phyloP scores from a whole-genome alignment of 768 basidiomycete genomes.

The Pleurotus pulmonarius region DNA sequence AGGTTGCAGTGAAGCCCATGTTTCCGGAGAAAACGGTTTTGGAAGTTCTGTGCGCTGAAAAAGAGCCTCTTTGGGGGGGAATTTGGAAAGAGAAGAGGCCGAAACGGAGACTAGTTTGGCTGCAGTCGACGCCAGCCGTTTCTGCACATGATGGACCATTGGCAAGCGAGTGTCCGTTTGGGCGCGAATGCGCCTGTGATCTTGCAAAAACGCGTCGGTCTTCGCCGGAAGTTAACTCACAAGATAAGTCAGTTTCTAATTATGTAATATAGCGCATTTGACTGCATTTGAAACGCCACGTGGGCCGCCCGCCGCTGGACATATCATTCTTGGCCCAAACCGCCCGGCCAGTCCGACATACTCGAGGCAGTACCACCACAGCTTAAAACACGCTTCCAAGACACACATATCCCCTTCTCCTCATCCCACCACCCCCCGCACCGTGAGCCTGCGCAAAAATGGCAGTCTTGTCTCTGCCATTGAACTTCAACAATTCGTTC shows the following conservation, averaged over 20 bases:
- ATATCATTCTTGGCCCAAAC: not conserved
- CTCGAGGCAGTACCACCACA: conserved; percentile 18
- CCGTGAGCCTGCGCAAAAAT: conserved; percentile 34
- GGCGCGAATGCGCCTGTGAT: not conserved
- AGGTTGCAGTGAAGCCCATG: conserved; percentile 70
- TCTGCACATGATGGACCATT: conserved; percentile 57
- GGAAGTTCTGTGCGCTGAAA: conserved; percentile 26
- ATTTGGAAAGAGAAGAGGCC: conserved; percentile 46
- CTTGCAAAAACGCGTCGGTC: conserved; percentile 3
- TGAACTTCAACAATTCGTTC: conserved; percentile 88
- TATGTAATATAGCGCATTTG: not conserved
- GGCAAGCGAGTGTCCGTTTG: conserved; percentile 11
- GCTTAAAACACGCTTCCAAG: conserved; percentile 8
- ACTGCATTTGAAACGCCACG: not conserved
- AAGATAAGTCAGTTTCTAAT: not conserved
- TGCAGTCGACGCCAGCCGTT: conserved; percentile 45
- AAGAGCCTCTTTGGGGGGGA: conserved; percentile 60
- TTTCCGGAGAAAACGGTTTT: conserved; percentile 55
- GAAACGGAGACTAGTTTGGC: conserved; percentile 52
- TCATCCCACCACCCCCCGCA: conserved; percentile 7
- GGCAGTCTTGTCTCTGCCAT: conserved; percentile 88
- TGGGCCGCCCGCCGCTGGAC: not conserved
- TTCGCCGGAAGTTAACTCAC: not conserved
- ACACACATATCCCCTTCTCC: not conserved
- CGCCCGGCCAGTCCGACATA: conserved; percentile 13